A percentile compares a stretch with the other conserved stretches of the same genome.
Conservation (phyloP, 768 basidiomycete species). For the Tylopilus plumbeoviolaceoides region DNA sequence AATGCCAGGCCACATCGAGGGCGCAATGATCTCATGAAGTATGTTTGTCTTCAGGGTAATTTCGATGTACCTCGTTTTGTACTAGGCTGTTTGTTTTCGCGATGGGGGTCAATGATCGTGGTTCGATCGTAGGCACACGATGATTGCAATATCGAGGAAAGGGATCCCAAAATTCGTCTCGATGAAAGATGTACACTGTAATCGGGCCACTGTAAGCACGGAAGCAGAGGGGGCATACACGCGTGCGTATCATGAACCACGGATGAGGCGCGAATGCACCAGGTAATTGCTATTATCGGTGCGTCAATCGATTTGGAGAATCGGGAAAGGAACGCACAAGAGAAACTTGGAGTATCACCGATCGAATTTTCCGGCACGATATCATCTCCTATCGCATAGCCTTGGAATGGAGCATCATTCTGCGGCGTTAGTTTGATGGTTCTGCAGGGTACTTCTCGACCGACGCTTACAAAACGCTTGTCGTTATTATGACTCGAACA, state of each 20-base stretch:
- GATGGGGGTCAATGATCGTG: too few relatives aligned
- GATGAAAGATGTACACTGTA: background rate
- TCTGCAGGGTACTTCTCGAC: too few relatives aligned
- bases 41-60: background rate
- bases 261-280: background rate
- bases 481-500: too few relatives aligned
- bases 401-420: background rate
- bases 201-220: background rate
- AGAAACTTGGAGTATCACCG: background rate
- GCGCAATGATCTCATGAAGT: background rate
- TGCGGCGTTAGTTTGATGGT: background rate
- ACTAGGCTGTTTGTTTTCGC: background rate
- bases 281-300: background rate
- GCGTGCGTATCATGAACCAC: background rate
- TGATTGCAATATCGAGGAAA: background rate
- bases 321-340: conserved; percentile 5
- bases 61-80: background rate
- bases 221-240: background rate
- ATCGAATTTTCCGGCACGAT: conserved; percentile 2
- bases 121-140: too few relatives aligned
- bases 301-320: conserved; percentile 9
- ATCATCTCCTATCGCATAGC: background rate
- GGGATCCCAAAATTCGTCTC: background rate
- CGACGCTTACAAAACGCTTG: too few relatives aligned
- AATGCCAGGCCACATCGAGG: background rate